These are phyloP conservation scores for Vanrija humicola DNA, from an alignment of 1,284 basidiomycete species.

Conservation along the genomic window DNA sequence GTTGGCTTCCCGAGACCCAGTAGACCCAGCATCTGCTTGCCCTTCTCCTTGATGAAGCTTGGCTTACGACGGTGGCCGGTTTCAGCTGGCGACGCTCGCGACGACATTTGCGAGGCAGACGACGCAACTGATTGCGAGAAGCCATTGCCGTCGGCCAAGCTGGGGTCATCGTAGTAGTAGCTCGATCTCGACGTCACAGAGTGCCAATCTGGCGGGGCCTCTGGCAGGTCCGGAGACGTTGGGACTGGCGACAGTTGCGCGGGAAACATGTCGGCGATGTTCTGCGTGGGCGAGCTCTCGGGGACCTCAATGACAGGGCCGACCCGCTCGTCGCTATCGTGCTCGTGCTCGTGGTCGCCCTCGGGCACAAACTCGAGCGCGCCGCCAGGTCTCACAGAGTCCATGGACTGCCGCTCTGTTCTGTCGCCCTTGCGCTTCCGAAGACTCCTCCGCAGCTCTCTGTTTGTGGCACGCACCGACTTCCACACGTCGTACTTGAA, in stretches of 20 bases:
- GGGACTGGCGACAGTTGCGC: no score
- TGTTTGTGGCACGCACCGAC: conserved; percentile 47
- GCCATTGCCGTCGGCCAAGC: no score
- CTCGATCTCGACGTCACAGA: not conserved
- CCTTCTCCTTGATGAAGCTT: conserved; percentile 33
- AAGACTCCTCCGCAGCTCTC: conserved; percentile 29
- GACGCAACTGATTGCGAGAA: not conserved
- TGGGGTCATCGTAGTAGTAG: not conserved
- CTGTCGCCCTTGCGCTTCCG: conserved; percentile 11
- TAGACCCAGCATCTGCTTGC: conserved; percentile 32
- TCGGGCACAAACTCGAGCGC: conserved; percentile 13
- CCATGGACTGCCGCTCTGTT: not conserved
- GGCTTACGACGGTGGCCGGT: not conserved
- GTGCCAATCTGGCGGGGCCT: not conserved
- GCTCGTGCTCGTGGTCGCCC: conserved; percentile 2
- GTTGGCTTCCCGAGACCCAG: conserved; percentile 23
- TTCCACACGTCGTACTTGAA: conserved; percentile 54
- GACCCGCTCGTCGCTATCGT: not conserved
- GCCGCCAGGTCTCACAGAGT: not conserved
- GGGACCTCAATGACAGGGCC: not conserved
- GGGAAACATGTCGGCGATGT: no score
- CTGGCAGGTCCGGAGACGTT: not conserved
- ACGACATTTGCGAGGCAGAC: not conserved
- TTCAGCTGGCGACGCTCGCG: not conserved
- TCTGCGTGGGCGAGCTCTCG: no score